Base-by-base conservation (phyloP, 2,329 filamentous ascomycete genomes). In the Cephalotrichum gorgonifer region DNA sequence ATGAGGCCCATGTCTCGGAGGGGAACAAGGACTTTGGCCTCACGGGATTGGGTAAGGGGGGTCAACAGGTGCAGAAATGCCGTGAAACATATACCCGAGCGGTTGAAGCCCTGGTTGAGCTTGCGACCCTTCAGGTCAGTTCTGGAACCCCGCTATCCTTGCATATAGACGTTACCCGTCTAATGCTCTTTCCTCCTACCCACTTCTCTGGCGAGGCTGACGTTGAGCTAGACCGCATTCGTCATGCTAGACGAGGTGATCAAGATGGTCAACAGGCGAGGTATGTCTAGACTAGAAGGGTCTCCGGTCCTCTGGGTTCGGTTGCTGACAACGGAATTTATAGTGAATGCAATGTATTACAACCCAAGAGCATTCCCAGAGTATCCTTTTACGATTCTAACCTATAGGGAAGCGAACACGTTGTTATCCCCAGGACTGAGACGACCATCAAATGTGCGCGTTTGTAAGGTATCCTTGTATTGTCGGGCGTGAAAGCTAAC, bases 191-290 rank as follows among this genome's bases (percentile, higher is more conserved):
- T 5, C 35, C 17, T 39, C n/a, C 35, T 4, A 20, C n/a, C n/a
- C n/a, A n/a, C n/a, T n/a, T n/a, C n/a, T 39, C 9, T n/a, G 17
- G 12, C 7, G 7, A 20, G 17, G n/a, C 35, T 39, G 35, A 39
- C 35, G 7, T 14, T 39, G 35, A 39, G 20, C 3, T 23, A 84
- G 79, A 98, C 93, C 55, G 93, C 93, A 6, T 98, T 98, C 65
- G 88, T 98, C 44, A 97, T 97, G 55, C 69, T 98, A 52, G 93
- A 98, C 64, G 93, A 98, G 68, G 93, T 98, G 50, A 98, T 98
- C 72, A 98, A 98, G 73, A 89, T 97, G 25, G 93, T 98, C 49
- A 98, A 98, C 66, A 81, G 93, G 62, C 85, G 93, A 87, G 85
- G 85, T 86, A 67, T 64, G 73, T 63, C 20, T 38, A 25, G 22